Conservation (phyloP, 192 early-diverging fungal species). For the Oehlia diaphana region DNA sequence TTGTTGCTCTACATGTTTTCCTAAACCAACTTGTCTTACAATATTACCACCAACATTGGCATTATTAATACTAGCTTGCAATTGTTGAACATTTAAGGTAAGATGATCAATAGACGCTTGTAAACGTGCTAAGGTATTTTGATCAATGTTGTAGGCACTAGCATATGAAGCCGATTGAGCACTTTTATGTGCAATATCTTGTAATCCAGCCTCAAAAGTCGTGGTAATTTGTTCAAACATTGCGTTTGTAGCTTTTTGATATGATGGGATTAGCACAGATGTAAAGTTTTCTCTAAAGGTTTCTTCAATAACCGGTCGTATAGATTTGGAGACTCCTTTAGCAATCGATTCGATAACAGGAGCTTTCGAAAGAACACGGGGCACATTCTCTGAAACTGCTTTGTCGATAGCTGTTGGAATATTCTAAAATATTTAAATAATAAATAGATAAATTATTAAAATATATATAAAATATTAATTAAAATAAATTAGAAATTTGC, state of each 20-base stretch:
- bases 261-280: slow-evolving; percentile 44
- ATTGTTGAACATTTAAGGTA: slow-evolving; percentile 5
- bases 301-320: slow-evolving; percentile 44
- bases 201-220: slow-evolving; percentile 41
- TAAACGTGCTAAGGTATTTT: slow-evolving; percentile 27
- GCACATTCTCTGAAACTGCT: slow-evolving; percentile 41
- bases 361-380: slow-evolving; percentile 33
- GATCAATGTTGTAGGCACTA: background rate
- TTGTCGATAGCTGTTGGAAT: slow-evolving; percentile 41
- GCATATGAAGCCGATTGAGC: slow-evolving; percentile 28
- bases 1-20: slow-evolving; percentile 6
- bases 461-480: too few species aligned
- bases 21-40: slow-evolving; percentile 6
- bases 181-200: slow-evolving; percentile 21
- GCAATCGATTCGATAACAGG: slow-evolving; percentile 39
- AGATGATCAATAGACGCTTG: slow-evolving; percentile 34
- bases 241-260: slow-evolving; percentile 46
- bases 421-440: slow-evolving; percentile 24
- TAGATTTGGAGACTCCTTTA: slow-evolving; percentile 37
- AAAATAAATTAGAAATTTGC: background rate
- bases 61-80: slow-evolving; percentile 13
- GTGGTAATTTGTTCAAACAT: slow-evolving; percentile 50
- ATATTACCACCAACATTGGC: background rate
- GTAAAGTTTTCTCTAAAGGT: slow-evolving; percentile 47
- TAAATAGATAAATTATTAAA: background rate